These are phyloP conservation scores for Thelonectria olida DNA, from an alignment of 2,329 filamentous ascomycete genomes.

Conservation along the genomic window DNA sequence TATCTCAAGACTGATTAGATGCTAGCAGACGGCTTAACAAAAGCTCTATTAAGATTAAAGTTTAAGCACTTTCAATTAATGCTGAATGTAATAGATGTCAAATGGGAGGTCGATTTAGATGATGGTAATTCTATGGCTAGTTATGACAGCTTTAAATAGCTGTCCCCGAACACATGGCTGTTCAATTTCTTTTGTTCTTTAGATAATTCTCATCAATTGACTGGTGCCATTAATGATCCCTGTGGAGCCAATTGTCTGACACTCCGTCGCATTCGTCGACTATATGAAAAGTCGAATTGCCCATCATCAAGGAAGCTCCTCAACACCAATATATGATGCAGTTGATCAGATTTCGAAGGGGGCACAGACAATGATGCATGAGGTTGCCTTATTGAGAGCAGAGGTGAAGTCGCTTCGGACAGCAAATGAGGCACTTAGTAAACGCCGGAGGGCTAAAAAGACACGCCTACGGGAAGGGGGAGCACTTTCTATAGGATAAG, in stretches of 20 bases:
- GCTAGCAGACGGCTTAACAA: slow-evolving; percentile 6
- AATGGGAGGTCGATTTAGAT: not conserved
- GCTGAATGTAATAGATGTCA: not conserved
- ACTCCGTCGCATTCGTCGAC: too few species aligned
- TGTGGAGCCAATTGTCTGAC: not conserved
- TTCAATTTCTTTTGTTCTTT: too few species aligned
- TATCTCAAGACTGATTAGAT: slow-evolving; percentile 4
- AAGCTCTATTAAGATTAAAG: not conserved
- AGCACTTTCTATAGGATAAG: not conserved
- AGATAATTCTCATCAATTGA: not conserved
- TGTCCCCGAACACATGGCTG: too few species aligned
- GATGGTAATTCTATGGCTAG: not conserved
- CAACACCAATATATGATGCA: not conserved
- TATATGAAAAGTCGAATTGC: not conserved
- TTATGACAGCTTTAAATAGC: not conserved
- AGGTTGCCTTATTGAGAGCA: not conserved
- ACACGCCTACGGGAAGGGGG: not conserved
- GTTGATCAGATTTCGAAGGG: not conserved
- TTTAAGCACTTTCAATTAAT: slow-evolving; percentile 2
- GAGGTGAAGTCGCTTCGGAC: not conserved
- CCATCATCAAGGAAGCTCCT: not conserved
- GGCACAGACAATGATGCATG: not conserved
- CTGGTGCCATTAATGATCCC: not conserved
- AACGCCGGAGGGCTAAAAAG: not conserved
- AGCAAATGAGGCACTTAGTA: not conserved